A percentile compares a stretch with the other conserved stretches of the same genome.
phyloP scores from a whole-genome alignment of 2,329 filamentous ascomycete genomes.

The Lachnellula subtilissima region DNA sequence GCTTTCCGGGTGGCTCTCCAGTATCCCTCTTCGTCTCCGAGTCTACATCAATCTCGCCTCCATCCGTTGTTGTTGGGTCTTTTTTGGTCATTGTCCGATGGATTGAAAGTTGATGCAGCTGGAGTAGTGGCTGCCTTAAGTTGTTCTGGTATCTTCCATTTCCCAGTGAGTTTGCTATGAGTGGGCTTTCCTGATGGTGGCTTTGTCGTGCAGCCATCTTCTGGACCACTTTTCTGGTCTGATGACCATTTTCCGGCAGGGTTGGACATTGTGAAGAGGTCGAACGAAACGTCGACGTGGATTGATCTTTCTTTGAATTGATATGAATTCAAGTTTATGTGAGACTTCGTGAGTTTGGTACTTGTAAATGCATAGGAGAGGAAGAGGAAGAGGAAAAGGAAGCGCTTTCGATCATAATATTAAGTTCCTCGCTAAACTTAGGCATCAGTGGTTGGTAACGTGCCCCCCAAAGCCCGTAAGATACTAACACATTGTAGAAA shows the following conservation, averaged over 20 bases:
- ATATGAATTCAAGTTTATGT: background rate
- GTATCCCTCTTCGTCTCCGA: background rate
- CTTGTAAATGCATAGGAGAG: background rate
- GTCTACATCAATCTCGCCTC: background rate
- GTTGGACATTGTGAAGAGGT: background rate
- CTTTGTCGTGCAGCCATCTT: background rate
- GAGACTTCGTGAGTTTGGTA: background rate
- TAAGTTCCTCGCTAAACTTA: background rate
- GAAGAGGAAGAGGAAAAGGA: background rate
- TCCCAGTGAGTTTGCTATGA: background rate
- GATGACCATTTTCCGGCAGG: background rate
- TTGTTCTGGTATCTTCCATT: background rate
- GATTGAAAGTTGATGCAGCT: background rate
- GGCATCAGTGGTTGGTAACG: background rate
- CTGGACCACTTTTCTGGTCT: background rate
- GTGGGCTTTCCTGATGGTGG: background rate
- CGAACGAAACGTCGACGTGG: background rate
- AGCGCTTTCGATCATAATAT: background rate
- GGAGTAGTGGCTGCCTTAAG: background rate
- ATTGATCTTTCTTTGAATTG: background rate
- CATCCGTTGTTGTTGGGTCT: background rate
- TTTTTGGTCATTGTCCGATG: background rate
- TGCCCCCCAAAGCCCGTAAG: background rate
- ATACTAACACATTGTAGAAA: background rate
- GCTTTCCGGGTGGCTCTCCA: background rate